Base-by-base conservation (phyloP, 306 rosid genomes). In the Cicer arietinum region DNA sequence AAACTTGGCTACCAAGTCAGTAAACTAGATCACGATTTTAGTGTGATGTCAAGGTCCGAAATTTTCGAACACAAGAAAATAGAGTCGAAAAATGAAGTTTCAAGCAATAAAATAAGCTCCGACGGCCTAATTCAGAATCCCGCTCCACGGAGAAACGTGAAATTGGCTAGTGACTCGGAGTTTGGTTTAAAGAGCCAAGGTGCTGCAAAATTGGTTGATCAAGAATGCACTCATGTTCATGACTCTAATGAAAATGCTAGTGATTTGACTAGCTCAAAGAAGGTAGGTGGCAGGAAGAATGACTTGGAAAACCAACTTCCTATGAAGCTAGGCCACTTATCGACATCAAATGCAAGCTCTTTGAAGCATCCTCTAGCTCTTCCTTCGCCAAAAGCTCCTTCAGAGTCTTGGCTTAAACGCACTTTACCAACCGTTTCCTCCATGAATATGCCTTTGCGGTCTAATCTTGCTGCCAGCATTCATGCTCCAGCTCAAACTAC, bases 341-440 rank as follows among this genome's bases (percentile, higher is more conserved):
- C 46, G 75, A 77, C 73, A 47, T 77, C 84, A 41, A 13, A 57
- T 30, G 46, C 69, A 12, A 65, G 47, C 72, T 45, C 75, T 69
- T 40, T 70, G 71, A 86, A 63, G 69, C 67, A 25, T 68, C 86
- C 87, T 73, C 89, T 91, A 68, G 82, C 89, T 51, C 91, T 87
- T 30, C 97, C 94, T 42, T 80, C 75, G 69, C 97, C 97, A 12
- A 88, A 90, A 85, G 92, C 96, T 67, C 98, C 98, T 39, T 90
- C 98, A 35, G 96, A 94, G 54, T 94, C 98, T 72, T 94, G 98
- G 98, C 88, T 94, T 46, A 86, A 86, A 81, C 94, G 87, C 22
- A 81, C 96, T 37, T 85, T 91, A 77, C 97, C 96, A 4, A 41
- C 83, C 10, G 71, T 89, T 82, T 88, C 93, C 51, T 85, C 90